phyloP scores from a whole-genome alignment of 179 eudicot species.

The Silene vulgaris region DNA sequence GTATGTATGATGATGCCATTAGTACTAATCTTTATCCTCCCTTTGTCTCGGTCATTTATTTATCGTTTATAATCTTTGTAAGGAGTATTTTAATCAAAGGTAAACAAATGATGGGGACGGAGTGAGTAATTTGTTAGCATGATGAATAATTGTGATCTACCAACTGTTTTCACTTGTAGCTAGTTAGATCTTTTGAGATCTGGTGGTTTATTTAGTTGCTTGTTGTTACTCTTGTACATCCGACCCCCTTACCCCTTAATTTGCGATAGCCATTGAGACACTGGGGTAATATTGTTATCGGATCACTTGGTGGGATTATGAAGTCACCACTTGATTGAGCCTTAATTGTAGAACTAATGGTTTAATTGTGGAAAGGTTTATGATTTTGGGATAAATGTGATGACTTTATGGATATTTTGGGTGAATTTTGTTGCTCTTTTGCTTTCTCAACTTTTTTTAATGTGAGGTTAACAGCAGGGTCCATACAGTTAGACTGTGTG shows the following conservation, averaged over 20 bases:
- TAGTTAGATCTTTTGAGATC: slow-evolving; percentile 4
- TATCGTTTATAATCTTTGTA: no score
- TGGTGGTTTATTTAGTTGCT: background rate
- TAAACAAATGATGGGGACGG: no score
- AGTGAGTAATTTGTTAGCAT: background rate
- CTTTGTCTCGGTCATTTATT: no score
- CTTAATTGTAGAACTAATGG: background rate
- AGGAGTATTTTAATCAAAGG: background rate
- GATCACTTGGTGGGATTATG: background rate
- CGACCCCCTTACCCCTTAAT: background rate
- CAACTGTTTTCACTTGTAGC: background rate
- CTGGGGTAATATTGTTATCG: background rate
- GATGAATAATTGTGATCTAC: background rate
- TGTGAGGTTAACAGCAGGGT: background rate
- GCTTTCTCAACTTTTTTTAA: slow-evolving; percentile 11
- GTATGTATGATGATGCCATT: background rate
- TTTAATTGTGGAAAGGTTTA: background rate
- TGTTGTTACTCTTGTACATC: background rate
- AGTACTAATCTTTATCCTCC: background rate
- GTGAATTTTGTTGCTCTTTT: slow-evolving; percentile 10
- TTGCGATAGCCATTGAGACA: background rate
- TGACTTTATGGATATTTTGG: slow-evolving; percentile 5
- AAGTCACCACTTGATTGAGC: background rate
- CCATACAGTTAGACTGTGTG: background rate
- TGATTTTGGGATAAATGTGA: background rate